Percentiles rank a stretch among this genome's conserved stretches.
phyloP scores from a whole-genome alignment of 306 rosid genomes.

The Cucumis melo region DNA sequence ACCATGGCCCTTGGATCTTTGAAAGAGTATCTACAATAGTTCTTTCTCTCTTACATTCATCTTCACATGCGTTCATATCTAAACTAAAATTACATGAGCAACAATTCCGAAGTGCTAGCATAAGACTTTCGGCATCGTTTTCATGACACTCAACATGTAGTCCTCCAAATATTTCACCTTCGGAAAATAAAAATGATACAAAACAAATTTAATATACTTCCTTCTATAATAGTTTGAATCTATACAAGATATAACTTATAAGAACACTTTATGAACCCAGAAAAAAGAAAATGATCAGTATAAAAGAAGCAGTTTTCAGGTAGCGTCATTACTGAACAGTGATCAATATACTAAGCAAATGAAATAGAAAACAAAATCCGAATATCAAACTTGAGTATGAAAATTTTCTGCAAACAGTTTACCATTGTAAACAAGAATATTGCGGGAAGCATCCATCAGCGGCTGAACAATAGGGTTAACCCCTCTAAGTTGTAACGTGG shows the following conservation, averaged over 20 bases:
- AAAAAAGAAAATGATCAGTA: background rate
- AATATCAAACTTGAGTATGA: background rate
- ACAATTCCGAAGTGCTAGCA: conserved; percentile 44
- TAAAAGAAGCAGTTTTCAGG: background rate
- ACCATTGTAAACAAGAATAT: conserved; percentile 76
- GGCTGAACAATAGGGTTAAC: conserved; percentile 57
- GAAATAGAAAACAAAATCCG: background rate
- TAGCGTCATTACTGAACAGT: background rate
- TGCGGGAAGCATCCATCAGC: conserved; percentile 35
- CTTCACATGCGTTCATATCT: conserved; percentile 1
- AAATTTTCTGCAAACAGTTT: background rate
- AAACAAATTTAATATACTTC: background rate
- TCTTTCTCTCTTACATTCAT: conserved; percentile 22
- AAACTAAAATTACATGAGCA: conserved; percentile 27
- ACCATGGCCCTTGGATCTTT: conserved; percentile 79
- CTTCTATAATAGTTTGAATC: background rate
- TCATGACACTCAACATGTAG: conserved; percentile 31
- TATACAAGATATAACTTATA: background rate
- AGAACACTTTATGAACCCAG: background rate
- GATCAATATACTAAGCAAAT: background rate
- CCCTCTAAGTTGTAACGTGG: conserved; percentile 83
- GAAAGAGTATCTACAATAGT: conserved; percentile 46
- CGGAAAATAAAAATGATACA: conserved; percentile 1
- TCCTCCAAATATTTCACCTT: conserved; percentile 93
- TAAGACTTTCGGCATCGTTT: conserved; percentile 66